Evolutionary conservation across 179 eudicot species (phyloP), one percentile per base, ranked within the genome.

Genomic region (Monotropa hypopitys): DNA sequence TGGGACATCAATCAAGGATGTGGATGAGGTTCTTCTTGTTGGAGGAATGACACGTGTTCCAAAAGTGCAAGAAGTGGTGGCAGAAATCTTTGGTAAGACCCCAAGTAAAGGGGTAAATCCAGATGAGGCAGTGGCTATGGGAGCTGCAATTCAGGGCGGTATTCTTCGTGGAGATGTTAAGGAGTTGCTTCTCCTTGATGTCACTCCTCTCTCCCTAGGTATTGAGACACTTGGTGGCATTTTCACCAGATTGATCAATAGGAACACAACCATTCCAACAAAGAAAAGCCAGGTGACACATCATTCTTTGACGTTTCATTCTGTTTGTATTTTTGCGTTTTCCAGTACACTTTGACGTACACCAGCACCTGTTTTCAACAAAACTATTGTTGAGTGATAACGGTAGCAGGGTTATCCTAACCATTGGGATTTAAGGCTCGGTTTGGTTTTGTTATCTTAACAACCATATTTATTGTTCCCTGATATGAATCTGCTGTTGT

Each of bases 241-340:
- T 51, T 81, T 84, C 72, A 84, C 86, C 67, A 70, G 82, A 54
- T 77, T 84, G 67, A 81, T 84, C 68, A 81, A 81, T 63, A 78
- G 84, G 67, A 84, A 84, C 68, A 84, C 86, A 5, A 84, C 86
- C 23, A 84, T 84, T 70, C 86, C 86, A 7, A 89, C 92, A 1
- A 88, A 88, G 85, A 86, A 89, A 76, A 86, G 91, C 62, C 92
- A 89, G 92, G 92, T 89, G 72, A 70, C 40, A 35, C 49, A n/a
- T 46, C 8, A n/a, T 9, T 51, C 67, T 42, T 51, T 28, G 20
- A 42, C 2, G 32, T 18, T 72, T 50, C 61, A 8, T 54, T 26
- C 10, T 30, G 7, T 47, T 30, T 1, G 10, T 71, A 6, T 46
- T 50, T 15, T 72, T 70, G 15, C n/a, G n/a, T n/a, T n/a, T 51